A percentile compares a stretch with the other conserved stretches of the same genome.
Evolutionary conservation across 2,329 filamentous ascomycete genomes (phyloP).

Genomic region (Exophiala calicioides): DNA sequence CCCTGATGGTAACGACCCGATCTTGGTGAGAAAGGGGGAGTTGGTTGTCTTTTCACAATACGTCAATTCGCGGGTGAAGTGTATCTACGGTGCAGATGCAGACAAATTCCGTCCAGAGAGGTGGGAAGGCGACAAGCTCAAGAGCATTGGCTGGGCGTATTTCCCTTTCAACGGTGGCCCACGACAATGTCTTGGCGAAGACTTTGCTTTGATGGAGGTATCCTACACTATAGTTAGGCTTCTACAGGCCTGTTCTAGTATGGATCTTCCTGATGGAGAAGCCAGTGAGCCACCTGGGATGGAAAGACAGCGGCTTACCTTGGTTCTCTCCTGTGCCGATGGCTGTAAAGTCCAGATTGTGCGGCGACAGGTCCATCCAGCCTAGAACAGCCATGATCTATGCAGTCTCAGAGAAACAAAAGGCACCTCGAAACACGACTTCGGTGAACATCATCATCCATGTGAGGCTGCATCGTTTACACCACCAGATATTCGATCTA

Average conservation of each 20-base stretch:
- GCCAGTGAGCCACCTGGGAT: slow-evolving; percentile 1
- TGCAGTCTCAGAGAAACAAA: too few relatives aligned
- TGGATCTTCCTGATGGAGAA: slow-evolving; percentile 8
- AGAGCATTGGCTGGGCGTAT: slow-evolving; percentile 38
- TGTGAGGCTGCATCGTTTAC: too few relatives aligned
- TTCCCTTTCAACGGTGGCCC: slow-evolving; percentile 35
- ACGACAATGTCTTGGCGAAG: slow-evolving; percentile 34
- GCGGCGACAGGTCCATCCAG: too few relatives aligned
- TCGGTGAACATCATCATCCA: too few relatives aligned
- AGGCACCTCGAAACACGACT: too few relatives aligned
- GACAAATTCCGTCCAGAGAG: slow-evolving; percentile 51
- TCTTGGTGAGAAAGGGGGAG: slow-evolving; percentile 50
- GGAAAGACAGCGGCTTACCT: slow-evolving; percentile 18
- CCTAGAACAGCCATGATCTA: too few relatives aligned
- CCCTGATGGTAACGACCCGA: slow-evolving; percentile 43
- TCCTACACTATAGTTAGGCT: slow-evolving; percentile 31
- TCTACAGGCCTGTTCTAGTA: slow-evolving; percentile 27
- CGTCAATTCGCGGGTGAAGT: slow-evolving; percentile 51
- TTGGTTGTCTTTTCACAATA: slow-evolving; percentile 38
- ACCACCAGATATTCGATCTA: too few relatives aligned
- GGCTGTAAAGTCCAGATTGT: slow-evolving; percentile 31
- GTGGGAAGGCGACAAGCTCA: slow-evolving; percentile 45
- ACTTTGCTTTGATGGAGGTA: slow-evolving; percentile 33
- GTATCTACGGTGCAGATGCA: slow-evolving; percentile 45
- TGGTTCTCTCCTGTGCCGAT: slow-evolving; percentile 19